Evolutionary conservation across 2,329 filamentous ascomycete species (phyloP).

Genomic region (Diaporthe destruens): DNA sequence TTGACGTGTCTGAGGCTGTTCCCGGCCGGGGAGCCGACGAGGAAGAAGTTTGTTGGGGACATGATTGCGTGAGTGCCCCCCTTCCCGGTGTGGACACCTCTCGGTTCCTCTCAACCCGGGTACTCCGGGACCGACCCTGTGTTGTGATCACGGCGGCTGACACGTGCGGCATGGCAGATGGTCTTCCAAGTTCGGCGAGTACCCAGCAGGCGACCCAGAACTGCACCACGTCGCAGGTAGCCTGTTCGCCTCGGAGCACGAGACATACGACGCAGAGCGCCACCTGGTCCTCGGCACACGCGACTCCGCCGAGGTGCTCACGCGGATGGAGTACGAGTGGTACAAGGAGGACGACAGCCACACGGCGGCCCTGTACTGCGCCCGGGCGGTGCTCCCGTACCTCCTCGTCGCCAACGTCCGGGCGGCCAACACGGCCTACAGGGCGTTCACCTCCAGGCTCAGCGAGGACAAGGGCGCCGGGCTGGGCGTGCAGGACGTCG

Average conservation of each 20-base stretch:
- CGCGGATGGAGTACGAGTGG: conserved; percentile 91
- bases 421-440: conserved; percentile 85
- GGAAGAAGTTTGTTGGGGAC: conserved; percentile 92
- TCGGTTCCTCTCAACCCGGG: background rate
- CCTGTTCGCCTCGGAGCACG: conserved; percentile 92
- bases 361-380: conserved; percentile 87
- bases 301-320: conserved; percentile 85
- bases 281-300: conserved; percentile 91
- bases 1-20: conserved; percentile 86
- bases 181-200: conserved; percentile 87
- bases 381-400: conserved; percentile 90
- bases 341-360: conserved; percentile 91
- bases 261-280: conserved; percentile 91
- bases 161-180: conserved; percentile 59
- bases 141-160: conserved; percentile 5
- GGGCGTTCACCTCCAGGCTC: conserved; percentile 79
- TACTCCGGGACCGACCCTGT: background rate
- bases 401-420: conserved; percentile 91
- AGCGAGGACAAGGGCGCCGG: conserved; percentile 61
- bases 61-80: conserved; percentile 75
- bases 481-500: conserved; percentile 85
- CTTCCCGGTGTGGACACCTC: background rate
- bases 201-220: conserved; percentile 92
- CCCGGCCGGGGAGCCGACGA: conserved; percentile 83
- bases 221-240: conserved; percentile 92